A percentile compares a stretch with the other conserved stretches of the same genome.
Conservation (phyloP, 257 asterid genomes). For the Solanum piurae region DNA sequence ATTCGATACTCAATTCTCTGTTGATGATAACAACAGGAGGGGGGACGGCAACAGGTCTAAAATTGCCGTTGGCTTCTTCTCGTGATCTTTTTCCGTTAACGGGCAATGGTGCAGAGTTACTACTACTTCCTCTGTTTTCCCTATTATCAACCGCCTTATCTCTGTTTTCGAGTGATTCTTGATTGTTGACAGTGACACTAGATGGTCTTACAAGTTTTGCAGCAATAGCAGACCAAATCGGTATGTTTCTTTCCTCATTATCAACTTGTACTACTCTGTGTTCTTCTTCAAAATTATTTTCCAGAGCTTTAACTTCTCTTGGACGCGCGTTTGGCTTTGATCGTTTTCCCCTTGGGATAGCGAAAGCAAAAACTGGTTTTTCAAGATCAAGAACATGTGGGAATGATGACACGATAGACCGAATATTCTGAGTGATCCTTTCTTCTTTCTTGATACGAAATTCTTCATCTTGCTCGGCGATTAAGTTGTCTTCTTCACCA, state of each 20-base stretch:
- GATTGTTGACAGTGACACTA: background rate
- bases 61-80: background rate
- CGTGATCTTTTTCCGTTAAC: background rate
- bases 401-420: background rate
- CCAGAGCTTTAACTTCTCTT: background rate
- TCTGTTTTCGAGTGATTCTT: background rate
- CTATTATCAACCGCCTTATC: background rate
- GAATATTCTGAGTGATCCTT: background rate
- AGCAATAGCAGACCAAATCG: background rate
- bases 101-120: background rate
- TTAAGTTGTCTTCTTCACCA: background rate
- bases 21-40: background rate
- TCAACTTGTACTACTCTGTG: background rate
- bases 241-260: too few species aligned
- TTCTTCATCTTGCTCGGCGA: background rate
- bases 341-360: background rate
- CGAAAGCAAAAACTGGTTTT: background rate
- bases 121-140: background rate
- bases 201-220: background rate
- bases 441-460: background rate
- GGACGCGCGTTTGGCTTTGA: background rate
- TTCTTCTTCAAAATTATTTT: background rate
- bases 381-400: background rate
- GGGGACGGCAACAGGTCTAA: background rate
- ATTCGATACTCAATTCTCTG: background rate